phyloP scores from a whole-genome alignment of 2,329 filamentous ascomycete genomes.

The Cladosporium sp. region DNA sequence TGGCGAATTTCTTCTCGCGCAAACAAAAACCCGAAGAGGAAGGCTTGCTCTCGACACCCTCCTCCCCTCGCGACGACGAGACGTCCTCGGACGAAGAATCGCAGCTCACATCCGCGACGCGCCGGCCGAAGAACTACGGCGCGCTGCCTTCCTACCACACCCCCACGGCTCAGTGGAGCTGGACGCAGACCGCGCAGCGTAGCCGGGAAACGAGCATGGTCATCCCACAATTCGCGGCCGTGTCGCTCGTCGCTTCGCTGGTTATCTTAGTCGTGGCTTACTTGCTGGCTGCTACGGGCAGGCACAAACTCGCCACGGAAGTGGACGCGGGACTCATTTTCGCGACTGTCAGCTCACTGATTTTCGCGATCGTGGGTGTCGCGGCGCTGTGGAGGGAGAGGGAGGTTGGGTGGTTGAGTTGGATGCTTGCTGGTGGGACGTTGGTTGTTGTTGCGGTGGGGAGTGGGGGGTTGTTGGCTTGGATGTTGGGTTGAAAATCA shows the following conservation, averaged over 20 bases:
- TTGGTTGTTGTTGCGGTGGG: constrained; percentile 47
- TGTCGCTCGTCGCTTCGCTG: constrained; percentile 57
- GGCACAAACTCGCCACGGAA: constrained; percentile 63
- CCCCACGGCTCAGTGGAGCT: too few species aligned
- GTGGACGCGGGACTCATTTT: constrained; percentile 70
- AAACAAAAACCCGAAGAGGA: constrained; percentile 27
- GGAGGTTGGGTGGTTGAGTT: constrained; percentile 40
- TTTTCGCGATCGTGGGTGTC: constrained; percentile 59
- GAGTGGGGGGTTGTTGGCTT: constrained; percentile 50
- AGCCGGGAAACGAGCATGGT: background rate
- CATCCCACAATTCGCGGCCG: constrained; percentile 35
- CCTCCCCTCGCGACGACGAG: constrained; percentile 22
- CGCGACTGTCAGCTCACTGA: constrained; percentile 63
- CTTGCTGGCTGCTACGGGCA: constrained; percentile 64
- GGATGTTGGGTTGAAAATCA: constrained; percentile 37
- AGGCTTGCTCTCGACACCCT: constrained; percentile 17
- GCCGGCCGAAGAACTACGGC: constrained; percentile 7
- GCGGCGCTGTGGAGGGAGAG: constrained; percentile 54
- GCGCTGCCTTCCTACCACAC: background rate
- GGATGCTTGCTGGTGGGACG: constrained; percentile 41
- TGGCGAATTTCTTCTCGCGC: constrained; percentile 35
- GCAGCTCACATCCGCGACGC: background rate
- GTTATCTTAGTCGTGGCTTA: constrained; percentile 61
- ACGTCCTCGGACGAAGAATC: constrained; percentile 30
- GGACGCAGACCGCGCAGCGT: background rate